Percentiles rank a stretch among this genome's conserved stretches.
Conservation (phyloP, 2,329 filamentous ascomycete species). For the Scortechinia acanthostroma region DNA sequence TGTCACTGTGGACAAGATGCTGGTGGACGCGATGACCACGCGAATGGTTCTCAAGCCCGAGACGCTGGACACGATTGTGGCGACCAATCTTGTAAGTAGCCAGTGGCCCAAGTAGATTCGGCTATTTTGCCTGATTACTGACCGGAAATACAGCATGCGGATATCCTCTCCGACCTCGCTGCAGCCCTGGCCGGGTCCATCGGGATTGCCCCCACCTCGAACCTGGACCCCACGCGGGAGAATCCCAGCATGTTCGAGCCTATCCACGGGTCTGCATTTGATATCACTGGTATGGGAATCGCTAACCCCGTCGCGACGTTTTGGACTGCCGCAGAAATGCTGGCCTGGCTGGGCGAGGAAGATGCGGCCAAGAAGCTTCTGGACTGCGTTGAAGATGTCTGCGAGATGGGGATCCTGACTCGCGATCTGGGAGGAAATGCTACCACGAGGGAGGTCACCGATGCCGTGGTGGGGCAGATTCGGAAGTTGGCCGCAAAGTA, state of each 20-base stretch:
- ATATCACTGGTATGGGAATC: slow-evolving; percentile 46
- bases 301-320: slow-evolving; percentile 51
- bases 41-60: slow-evolving; percentile 44
- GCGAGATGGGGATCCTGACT: slow-evolving; percentile 39
- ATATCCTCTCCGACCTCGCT: slow-evolving; percentile 66
- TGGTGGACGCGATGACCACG: slow-evolving; percentile 50
- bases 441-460: slow-evolving; percentile 22
- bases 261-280: slow-evolving; percentile 50
- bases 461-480: slow-evolving; percentile 12
- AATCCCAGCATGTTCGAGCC: slow-evolving; percentile 54
- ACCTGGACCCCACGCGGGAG: slow-evolving; percentile 51
- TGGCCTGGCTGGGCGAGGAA: slow-evolving; percentile 46
- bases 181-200: slow-evolving; percentile 66
- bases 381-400: slow-evolving; percentile 42
- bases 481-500: too few species aligned
- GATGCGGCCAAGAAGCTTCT: slow-evolving; percentile 38
- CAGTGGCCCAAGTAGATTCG: not conserved
- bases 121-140: too few species aligned
- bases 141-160: slow-evolving; percentile 34
- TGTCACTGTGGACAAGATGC: slow-evolving; percentile 45
- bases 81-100: slow-evolving; percentile 31
- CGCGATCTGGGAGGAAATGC: slow-evolving; percentile 41
- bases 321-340: slow-evolving; percentile 51
- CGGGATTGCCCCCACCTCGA: slow-evolving; percentile 65
- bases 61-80: slow-evolving; percentile 43